These are phyloP conservation scores for Fusarium luffae DNA, from an alignment of 2,329 filamentous ascomycete species.

Conservation along the genomic window DNA sequence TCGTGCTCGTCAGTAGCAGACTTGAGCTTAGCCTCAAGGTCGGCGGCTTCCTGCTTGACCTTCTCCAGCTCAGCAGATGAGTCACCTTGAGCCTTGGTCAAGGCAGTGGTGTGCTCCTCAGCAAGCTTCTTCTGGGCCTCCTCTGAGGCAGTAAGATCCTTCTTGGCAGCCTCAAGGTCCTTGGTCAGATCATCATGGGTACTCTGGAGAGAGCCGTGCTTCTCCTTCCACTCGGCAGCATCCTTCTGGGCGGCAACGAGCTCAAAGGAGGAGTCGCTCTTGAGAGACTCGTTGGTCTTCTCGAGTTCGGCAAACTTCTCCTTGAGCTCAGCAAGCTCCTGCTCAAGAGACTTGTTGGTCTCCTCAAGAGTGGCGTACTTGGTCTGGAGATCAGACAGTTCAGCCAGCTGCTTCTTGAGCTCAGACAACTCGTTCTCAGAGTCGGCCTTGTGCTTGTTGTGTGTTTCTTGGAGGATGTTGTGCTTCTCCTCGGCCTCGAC, in stretches of 20 bases:
- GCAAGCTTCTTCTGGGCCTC: conserved; percentile 44
- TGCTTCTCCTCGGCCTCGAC: conserved; percentile 44
- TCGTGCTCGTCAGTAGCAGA: conserved; percentile 38
- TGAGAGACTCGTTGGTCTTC: conserved; percentile 41
- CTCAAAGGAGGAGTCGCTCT: conserved; percentile 49
- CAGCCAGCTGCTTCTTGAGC: conserved; percentile 47
- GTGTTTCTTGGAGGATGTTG: conserved; percentile 41
- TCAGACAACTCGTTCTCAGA: conserved; percentile 46
- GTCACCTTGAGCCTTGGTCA: conserved; percentile 42
- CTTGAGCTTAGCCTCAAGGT: conserved; percentile 45
- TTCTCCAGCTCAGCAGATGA: conserved; percentile 39
- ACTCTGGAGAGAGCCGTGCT: conserved; percentile 41
- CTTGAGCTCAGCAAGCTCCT: conserved; percentile 46
- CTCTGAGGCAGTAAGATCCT: conserved; percentile 44
- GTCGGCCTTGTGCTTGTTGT: conserved; percentile 47
- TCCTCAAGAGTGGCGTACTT: conserved; percentile 49
- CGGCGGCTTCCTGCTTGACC: conserved; percentile 28
- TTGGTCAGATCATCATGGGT: conserved; percentile 42
- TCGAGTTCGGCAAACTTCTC: conserved; percentile 45
- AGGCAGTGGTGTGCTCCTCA: conserved; percentile 35
- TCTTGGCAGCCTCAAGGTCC: conserved; percentile 48
- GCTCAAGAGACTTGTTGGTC: conserved; percentile 41
- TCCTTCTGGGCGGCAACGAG: conserved; percentile 48
- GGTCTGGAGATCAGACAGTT: conserved; percentile 48
- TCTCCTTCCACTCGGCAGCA: conserved; percentile 44